Base-by-base conservation (phyloP, 768 basidiomycete species). In the Leucogyrophana mollusca region DNA sequence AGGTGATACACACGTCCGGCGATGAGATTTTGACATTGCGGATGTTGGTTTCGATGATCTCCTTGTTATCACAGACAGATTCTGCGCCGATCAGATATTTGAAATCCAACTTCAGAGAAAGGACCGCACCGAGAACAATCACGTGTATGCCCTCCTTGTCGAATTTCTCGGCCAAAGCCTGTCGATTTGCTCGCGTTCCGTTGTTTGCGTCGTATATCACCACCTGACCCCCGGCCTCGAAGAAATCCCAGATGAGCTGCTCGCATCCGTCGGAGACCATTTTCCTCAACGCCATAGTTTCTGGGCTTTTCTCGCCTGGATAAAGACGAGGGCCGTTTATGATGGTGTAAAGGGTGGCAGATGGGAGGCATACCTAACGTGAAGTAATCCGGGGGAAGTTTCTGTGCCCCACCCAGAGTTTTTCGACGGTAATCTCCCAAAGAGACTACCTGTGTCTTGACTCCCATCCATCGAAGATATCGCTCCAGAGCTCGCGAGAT, bases 161-260 rank as follows among this genome's bases (percentile, higher is more conserved):
- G 59, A 95, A 97, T 68, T 83, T 94, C 68, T 94, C 84, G 1
- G 85, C 84, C 40, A 96, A 65, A 17, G 72, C 71, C 51, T 86
- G 81, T 45, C 96, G 72, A 23, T 76, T 77, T 38, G 74, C 77
- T 17, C 75, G 73, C 6, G 81, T 82, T 1, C 93, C 93, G 56
- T 97, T 97, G 61, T 99, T 99, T 22, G 96, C 96, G 62, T 99
- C 96, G 70, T 97, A 98, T 52, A 99, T 94, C 30, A 95, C 92
- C 20, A 98, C 94, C 65, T 99, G 96, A 0, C 95, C 96, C 4
- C 91, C 87, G 2, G 66, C 69, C 48, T 78, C 75, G 67, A 95
- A 98, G 68, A 88, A 96, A 52, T 92, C 82, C 80, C 82, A 86
- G 34, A 98, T 92, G 39, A 85, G 72, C 62, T 88, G 77, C 68